These are phyloP conservation scores for Pseudogymnoascus sp. DNA, from an alignment of 2,329 filamentous ascomycete species.

Conservation along the genomic window DNA sequence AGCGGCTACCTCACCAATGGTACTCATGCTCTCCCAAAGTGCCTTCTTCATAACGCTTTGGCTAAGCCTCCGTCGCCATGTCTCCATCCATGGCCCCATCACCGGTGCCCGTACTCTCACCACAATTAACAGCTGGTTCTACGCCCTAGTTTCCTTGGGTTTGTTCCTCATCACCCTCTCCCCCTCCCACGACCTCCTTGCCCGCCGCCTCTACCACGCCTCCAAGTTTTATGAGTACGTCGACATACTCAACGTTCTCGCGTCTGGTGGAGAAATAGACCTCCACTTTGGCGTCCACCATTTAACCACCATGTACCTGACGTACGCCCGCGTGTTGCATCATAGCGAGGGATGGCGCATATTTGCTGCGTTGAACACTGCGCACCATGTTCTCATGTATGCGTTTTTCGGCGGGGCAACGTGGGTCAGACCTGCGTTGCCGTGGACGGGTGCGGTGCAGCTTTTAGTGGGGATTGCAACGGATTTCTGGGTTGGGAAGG, in stretches of 20 bases:
- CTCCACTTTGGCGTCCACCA: slow-evolving; percentile 28
- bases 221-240: slow-evolving; percentile 29
- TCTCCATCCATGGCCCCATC: background rate
- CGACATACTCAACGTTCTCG: slow-evolving; percentile 27
- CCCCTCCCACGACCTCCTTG: slow-evolving; percentile 3
- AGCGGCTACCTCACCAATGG: background rate
- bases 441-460: slow-evolving; percentile 20
- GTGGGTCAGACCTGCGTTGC: slow-evolving; percentile 15
- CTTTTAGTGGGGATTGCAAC: slow-evolving; percentile 17
- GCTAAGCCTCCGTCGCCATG: background rate
- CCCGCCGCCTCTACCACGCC: slow-evolving; percentile 20
- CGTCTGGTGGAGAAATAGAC: slow-evolving; percentile 21
- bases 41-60: background rate
- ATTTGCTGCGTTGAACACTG: slow-evolving; percentile 24
- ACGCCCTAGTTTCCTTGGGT: background rate
- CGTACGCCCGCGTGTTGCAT: slow-evolving; percentile 22
- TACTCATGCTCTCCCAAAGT: background rate
- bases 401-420: slow-evolving; percentile 25
- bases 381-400: slow-evolving; percentile 28
- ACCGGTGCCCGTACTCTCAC: background rate
- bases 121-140: background rate
- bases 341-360: slow-evolving; percentile 23
- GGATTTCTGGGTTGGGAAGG: slow-evolving; percentile 13
- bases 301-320: slow-evolving; percentile 27
- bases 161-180: slow-evolving; percentile 12